Conservation (phyloP, 805 yeast genomes). For the Ogataea sp. region DNA sequence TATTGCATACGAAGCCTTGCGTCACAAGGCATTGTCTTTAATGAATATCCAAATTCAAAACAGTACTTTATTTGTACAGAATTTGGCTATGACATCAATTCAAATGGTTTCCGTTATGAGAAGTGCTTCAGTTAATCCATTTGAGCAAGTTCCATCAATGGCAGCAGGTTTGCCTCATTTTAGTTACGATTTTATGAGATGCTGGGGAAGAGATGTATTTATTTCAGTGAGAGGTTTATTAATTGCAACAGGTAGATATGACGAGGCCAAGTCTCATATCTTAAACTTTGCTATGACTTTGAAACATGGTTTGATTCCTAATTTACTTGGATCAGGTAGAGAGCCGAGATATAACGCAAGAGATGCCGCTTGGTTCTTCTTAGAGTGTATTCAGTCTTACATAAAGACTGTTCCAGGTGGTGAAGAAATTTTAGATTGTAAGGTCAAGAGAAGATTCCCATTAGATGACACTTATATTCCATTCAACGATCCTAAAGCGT, state of each 20-base stretch:
- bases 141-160: slow-evolving; percentile 55
- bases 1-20: slow-evolving; percentile 74
- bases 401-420: slow-evolving; percentile 64
- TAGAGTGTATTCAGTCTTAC: slow-evolving; percentile 85
- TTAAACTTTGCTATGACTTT: slow-evolving; percentile 82
- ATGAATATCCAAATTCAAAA: slow-evolving; percentile 46
- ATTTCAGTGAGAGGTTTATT: slow-evolving; percentile 78
- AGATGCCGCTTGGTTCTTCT: slow-evolving; percentile 94
- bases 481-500: slow-evolving; percentile 66
- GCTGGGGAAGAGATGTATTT: slow-evolving; percentile 98
- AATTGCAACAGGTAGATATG: slow-evolving; percentile 67
- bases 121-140: slow-evolving; percentile 70
- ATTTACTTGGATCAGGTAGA: slow-evolving; percentile 83
- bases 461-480: slow-evolving; percentile 73
- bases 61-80: slow-evolving; percentile 69
- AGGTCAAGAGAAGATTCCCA: slow-evolving; percentile 72
- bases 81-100: slow-evolving; percentile 70
- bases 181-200: slow-evolving; percentile 84
- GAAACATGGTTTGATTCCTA: slow-evolving; percentile 94
- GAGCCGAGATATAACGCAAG: slow-evolving; percentile 94
- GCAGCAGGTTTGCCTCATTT: slow-evolving; percentile 98
- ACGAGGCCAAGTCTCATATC: slow-evolving; percentile 75
- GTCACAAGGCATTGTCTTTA: slow-evolving; percentile 53
- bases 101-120: slow-evolving; percentile 78
- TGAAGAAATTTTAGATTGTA: slow-evolving; percentile 52